These are phyloP conservation scores for Colletotrichum sp. DNA, from an alignment of 2,329 filamentous ascomycete species.

Conservation along the genomic window DNA sequence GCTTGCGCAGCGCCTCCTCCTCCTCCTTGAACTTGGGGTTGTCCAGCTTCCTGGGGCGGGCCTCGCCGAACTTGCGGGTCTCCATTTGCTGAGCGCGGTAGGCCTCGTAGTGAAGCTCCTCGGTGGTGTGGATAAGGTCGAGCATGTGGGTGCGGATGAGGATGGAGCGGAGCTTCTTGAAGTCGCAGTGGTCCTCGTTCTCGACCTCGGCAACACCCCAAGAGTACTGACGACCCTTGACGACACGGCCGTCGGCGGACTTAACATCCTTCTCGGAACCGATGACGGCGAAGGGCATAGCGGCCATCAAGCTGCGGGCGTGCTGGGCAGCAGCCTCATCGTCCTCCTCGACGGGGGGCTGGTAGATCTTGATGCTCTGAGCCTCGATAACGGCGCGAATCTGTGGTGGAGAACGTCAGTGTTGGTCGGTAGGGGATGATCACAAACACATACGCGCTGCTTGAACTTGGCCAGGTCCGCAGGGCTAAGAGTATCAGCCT, in stretches of 20 bases:
- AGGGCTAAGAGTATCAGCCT: constrained; percentile 97
- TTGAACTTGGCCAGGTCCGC: constrained; percentile 93
- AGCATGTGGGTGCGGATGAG: constrained; percentile 99
- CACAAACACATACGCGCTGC: constrained; percentile 72
- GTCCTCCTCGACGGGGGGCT: constrained; percentile 96
- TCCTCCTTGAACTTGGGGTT: constrained; percentile 99
- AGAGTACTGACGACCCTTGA: constrained; percentile 98
- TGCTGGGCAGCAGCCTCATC: constrained; percentile 96
- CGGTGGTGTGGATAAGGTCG: constrained; percentile 98
- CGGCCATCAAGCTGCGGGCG: constrained; percentile 90
- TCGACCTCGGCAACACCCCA: constrained; percentile 99
- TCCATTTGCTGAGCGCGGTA: constrained; percentile 99
- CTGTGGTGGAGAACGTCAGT: constrained; percentile 49
- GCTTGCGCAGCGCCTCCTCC: constrained; percentile 96
- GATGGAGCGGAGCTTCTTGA: constrained; percentile 99
- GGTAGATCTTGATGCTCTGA: constrained; percentile 99
- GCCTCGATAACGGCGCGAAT: constrained; percentile 95
- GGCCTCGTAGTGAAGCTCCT: constrained; percentile 98
- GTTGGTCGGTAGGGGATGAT: neutral
- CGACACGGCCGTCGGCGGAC: constrained; percentile 92
- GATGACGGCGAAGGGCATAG: constrained; percentile 99
- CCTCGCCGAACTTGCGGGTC: constrained; percentile 98
- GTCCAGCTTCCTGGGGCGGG: constrained; percentile 94
- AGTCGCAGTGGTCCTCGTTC: constrained; percentile 99
- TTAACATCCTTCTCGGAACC: constrained; percentile 99